Percentiles rank a stretch among this genome's conserved stretches.
Evolutionary conservation across 345 rosid species (phyloP).

Genomic region (Cardamine occulta): DNA sequence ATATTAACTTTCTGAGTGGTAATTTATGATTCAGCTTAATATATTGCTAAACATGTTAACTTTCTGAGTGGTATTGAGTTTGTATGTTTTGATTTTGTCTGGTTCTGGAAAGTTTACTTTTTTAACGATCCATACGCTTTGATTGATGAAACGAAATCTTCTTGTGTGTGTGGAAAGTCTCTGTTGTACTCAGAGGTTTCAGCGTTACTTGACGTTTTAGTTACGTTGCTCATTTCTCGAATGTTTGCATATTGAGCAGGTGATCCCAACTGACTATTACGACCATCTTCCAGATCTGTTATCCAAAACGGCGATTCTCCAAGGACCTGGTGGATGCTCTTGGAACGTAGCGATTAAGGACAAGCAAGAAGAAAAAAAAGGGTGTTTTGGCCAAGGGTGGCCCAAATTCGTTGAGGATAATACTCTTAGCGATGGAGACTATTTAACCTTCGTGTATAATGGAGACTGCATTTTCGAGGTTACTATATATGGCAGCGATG

Average conservation of each 20-base stretch:
- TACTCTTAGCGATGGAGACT: constrained; percentile 25
- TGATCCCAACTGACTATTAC: constrained; percentile 21
- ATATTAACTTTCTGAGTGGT: background rate
- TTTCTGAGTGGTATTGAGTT: background rate
- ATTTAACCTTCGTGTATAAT: constrained; percentile 32
- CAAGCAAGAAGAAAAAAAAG: constrained; percentile 11
- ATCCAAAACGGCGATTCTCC: constrained; percentile 24
- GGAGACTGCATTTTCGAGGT: constrained; percentile 36
- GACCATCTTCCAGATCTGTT: constrained; percentile 17
- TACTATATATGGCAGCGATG: constrained; percentile 19
- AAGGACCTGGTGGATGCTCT: constrained; percentile 26
- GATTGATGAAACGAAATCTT: too few relatives aligned
- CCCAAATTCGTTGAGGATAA: constrained; percentile 31
- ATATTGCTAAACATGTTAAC: background rate
- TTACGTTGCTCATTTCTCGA: background rate
- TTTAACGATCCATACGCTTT: background rate
- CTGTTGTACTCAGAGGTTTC: too few relatives aligned
- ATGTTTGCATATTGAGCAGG: background rate
- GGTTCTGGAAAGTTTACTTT: background rate
- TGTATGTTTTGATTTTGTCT: constrained; percentile 7
- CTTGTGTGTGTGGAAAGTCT: too few relatives aligned
- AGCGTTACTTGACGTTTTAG: background rate
- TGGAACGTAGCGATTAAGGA: constrained; percentile 7
- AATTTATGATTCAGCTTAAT: background rate
- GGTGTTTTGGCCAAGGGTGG: constrained; percentile 22